Base-by-base conservation (phyloP, 2,329 filamentous ascomycete species). In the Epichloe uncinata region DNA sequence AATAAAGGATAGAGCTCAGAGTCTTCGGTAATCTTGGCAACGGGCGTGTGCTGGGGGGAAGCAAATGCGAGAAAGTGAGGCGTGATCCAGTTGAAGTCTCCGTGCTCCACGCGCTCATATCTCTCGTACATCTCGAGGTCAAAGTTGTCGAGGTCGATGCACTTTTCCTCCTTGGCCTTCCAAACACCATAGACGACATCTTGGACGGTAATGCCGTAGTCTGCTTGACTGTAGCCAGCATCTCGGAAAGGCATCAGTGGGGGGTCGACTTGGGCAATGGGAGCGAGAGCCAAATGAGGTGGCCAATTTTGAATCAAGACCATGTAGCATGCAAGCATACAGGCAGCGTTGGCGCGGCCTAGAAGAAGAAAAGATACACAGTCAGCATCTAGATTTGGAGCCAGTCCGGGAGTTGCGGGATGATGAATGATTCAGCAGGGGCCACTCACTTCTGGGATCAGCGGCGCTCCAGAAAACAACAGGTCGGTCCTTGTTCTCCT, bases 21-120 rank as follows among this genome's bases (percentile, higher is more conserved):
- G 40, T 78, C 80, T 51, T 81, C 75, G 8, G 82, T 75, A 50
- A 95, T 82, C 54, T 84, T 82, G 50, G 81, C 77, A 12, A 85
- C 79, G 5, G 89, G 87, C 50, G 79, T 75, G 60, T 90, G 84
- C 67, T 97, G 89, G 11, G 93, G 93, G 18, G 91, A 97, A 42
- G 93, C 93, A 65, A 98, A 97, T 20, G 93, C 93, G 47, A 98
- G 78, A 71, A 98, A 98, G 62, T 90, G 75, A 8, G 91, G 90
- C 5, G 90, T 95, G 52, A 98, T 79, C 93, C 93, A 98, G 78
- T 98, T 98, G 84, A 98, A 98, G 70, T 98, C 93, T 55, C 93
- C 93, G 74, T 96, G 89, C 65, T 98, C 93, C 18, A 98, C 93
- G 52, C 93, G 80, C 71, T 98, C 93, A 60, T 81, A 98, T 64